These are phyloP conservation scores for Aspergillus hiratsukae DNA, from an alignment of 2,329 filamentous ascomycete species.

Conservation along the genomic window DNA sequence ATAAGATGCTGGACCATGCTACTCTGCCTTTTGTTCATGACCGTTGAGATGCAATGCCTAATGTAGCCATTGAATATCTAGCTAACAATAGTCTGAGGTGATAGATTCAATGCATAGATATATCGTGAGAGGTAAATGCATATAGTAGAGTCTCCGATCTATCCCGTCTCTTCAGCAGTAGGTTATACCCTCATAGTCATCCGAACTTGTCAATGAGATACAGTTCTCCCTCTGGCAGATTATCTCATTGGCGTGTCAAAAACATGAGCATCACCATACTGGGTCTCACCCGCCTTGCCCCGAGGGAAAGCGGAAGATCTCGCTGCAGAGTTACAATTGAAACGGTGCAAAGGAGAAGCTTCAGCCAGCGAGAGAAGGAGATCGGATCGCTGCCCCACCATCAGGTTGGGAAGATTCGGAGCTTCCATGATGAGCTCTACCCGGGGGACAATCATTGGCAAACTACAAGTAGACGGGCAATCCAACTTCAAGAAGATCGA, in stretches of 20 bases:
- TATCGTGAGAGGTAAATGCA: background rate
- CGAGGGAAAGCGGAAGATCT: conserved; percentile 37
- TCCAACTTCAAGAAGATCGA: background rate
- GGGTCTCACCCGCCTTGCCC: conserved; percentile 23
- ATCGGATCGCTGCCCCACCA: conserved; percentile 31
- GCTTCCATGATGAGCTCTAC: conserved; percentile 25
- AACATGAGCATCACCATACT: conserved; percentile 8
- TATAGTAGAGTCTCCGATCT: background rate
- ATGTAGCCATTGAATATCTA: background rate
- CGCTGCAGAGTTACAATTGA: conserved; percentile 22
- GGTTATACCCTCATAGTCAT: background rate
- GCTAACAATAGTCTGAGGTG: background rate
- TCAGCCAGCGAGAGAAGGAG: conserved; percentile 26
- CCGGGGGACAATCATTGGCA: conserved; percentile 14
- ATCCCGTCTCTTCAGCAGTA: background rate
- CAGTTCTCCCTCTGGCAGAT: background rate
- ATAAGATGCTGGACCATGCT: background rate
- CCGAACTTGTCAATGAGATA: background rate
- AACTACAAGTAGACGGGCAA: background rate
- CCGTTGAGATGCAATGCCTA: background rate
- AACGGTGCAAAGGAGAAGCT: conserved; percentile 21
- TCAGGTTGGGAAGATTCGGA: conserved; percentile 37
- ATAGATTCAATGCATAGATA: background rate
- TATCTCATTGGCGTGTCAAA: background rate
- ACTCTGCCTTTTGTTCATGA: background rate